These are phyloP conservation scores for Eucalyptus lansdowneana DNA, from an alignment of 345 rosid genomes.

Conservation along the genomic window DNA sequence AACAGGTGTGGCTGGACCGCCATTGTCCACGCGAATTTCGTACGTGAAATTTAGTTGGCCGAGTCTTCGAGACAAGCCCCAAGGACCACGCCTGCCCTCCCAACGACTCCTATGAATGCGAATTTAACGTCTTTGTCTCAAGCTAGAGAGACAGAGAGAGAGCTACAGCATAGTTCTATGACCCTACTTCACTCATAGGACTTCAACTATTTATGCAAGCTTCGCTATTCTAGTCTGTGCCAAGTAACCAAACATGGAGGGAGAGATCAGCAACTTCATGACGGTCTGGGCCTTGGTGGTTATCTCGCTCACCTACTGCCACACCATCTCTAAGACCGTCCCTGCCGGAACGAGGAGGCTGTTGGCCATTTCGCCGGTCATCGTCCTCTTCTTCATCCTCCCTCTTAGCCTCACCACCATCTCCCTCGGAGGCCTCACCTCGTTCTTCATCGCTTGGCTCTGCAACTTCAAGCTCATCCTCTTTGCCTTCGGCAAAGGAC, in stretches of 20 bases:
- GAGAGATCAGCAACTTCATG: neutral
- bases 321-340: conserved; percentile 1
- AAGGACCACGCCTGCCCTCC: neutral
- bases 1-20: neutral
- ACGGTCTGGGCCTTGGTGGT: neutral
- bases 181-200: neutral
- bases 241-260: neutral
- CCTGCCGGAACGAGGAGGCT: neutral
- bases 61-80: neutral
- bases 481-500: neutral
- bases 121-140: neutral
- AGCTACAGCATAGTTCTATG: neutral
- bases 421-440: neutral
- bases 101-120: neutral
- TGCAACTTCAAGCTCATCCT: conserved; percentile 9
- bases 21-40: neutral
- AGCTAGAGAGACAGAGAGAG: neutral
- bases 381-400: conserved; percentile 12
- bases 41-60: neutral
- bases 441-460: conserved; percentile 17
- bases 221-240: neutral
- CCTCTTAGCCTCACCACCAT: conserved; percentile 2
- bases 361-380: neutral
- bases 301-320: neutral
- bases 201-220: neutral